phyloP scores from a whole-genome alignment of 1,139 yeast species.

The Nakaseomyces uthaithaninus region DNA sequence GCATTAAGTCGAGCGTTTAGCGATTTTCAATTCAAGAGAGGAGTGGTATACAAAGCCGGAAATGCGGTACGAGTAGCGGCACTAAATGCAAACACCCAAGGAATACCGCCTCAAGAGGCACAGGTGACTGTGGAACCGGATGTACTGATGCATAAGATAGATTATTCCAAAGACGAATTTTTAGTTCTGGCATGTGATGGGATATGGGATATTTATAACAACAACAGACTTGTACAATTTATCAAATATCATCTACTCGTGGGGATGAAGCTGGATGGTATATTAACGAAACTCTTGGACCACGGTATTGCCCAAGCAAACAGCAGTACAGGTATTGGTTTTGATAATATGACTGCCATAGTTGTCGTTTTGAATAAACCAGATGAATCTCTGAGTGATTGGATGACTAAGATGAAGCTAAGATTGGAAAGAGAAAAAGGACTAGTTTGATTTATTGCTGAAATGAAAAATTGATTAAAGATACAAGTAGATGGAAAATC shows the following conservation, averaged over 20 bases:
- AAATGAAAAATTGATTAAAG: no score
- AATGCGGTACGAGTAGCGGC: constrained; percentile 8
- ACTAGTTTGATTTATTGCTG: not conserved
- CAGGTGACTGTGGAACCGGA: constrained; percentile 66
- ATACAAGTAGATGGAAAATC: no score
- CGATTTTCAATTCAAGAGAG: constrained; percentile 54
- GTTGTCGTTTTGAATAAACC: constrained; percentile 51
- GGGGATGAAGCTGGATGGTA: constrained; percentile 52
- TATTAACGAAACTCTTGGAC: constrained; percentile 51
- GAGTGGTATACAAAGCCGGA: constrained; percentile 34
- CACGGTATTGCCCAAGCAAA: constrained; percentile 67
- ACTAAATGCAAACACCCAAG: constrained; percentile 12
- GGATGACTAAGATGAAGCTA: constrained; percentile 50
- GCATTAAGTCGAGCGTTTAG: constrained; percentile 74
- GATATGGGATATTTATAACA: constrained; percentile 70
- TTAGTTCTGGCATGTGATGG: constrained; percentile 70
- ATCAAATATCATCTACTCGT: constrained; percentile 51
- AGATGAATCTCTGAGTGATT: constrained; percentile 40
- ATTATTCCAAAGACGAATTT: constrained; percentile 51
- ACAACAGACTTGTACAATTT: constrained; percentile 43
- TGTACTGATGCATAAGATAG: constrained; percentile 43
- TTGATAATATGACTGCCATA: constrained; percentile 70
- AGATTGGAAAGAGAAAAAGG: constrained; percentile 44
- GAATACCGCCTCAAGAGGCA: constrained; percentile 34
- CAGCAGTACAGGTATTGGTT: constrained; percentile 67